Evolutionary conservation across 1,284 basidiomycete genomes (phyloP), one percentile per base, ranked within the genome.

Genomic region (Rhodotorula glutinis): DNA sequence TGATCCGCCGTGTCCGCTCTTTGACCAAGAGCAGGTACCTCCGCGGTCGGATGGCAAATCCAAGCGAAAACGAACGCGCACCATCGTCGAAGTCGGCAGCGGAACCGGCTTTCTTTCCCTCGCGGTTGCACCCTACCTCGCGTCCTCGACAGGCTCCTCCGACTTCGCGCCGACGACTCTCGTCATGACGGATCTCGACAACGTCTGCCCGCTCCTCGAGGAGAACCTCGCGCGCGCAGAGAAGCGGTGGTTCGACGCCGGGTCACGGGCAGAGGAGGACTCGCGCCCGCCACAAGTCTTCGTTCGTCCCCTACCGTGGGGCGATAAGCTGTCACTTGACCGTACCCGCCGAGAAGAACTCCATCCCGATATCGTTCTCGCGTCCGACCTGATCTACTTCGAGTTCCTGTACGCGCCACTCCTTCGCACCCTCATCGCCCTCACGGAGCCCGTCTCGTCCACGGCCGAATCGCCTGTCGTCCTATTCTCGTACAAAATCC

Each of bases 341-440:
- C 57, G 43, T 21, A n/a, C 25, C 5, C 19, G 23, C 17, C 21
- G 11, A 23, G 58, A 53, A 9, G 49, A 17, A 8, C 29, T 30
- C 8, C 5, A 29, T 10, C 60, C 65, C 27, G 60, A 67, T n/a
- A 5, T 67, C 40, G 40, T 73, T 49, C 65, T 73, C 49, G 69
- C 69, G 11, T 57, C 55, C 33, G 72, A 73, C 47, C 53, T 73
- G 86, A 84, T 90, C 9, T 91, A 90, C 77, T 90, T 90, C 75
- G 86, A 87, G 0, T 84, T 87, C 65, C 82, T 91, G 3, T 80
- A 88, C 13, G 86, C 84, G 0, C 88, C 87, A 13, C 82, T 91
- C 14, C 79, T 91, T 29, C 84, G 87, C 14, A 84, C 86, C 3
- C 81, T 90, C 16, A 77, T 91, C 5, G 82, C 87, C 30, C 80